Evolutionary conservation across 1,284 basidiomycete species (phyloP), one percentile per base, ranked within the genome.

Genomic region (Apiotrichum akiyoshidainum): DNA sequence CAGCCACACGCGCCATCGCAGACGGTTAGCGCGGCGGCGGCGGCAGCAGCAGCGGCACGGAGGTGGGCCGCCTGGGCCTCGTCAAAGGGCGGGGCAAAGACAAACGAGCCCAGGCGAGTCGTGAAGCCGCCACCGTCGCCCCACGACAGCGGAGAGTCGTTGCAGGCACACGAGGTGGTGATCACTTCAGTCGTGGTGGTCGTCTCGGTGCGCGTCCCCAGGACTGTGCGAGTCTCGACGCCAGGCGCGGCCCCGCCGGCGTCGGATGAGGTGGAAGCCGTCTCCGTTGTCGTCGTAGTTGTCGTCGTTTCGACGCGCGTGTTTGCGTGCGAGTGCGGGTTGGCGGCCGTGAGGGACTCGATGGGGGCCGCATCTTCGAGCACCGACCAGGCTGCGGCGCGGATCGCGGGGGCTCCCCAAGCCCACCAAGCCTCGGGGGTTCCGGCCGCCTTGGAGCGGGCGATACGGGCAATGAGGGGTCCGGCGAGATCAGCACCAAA

Each of bases 351-450:
- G 7, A 31, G 21, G 8, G 46, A 16, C 17, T 47, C 33, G 6
- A 34, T 6, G 8, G 46, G 46, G 34, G 47, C n/a, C 34, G 17
- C 47, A 37, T 42, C 39, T 5, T 52, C 51, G n/a, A 52, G 41
- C 1, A 52, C 51, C 5, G 11, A 26, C 51, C 51, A 52, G 2
- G 41, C 40, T 2, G 51, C 51, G 9, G 51, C 26, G 12, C 51
- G 51, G 41, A 52, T 42, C 21, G 51, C 51, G n/a, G n/a, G 41
- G 21, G 51, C 51, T 26, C 51, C 48, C 48, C 48, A 50, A 2
- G 48, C 37, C 51, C 51, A 52, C 51, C 51, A 44, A 12, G 51
- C 51, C 22, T 52, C 51, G 11, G 41, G 51, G 5, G 40, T 34
- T 41, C 51, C 51, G 0, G 51, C 40, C 2, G 51, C 40, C 10